phyloP scores from a whole-genome alignment of 2,329 filamentous ascomycete genomes.

The Trichoderma asperellum region DNA sequence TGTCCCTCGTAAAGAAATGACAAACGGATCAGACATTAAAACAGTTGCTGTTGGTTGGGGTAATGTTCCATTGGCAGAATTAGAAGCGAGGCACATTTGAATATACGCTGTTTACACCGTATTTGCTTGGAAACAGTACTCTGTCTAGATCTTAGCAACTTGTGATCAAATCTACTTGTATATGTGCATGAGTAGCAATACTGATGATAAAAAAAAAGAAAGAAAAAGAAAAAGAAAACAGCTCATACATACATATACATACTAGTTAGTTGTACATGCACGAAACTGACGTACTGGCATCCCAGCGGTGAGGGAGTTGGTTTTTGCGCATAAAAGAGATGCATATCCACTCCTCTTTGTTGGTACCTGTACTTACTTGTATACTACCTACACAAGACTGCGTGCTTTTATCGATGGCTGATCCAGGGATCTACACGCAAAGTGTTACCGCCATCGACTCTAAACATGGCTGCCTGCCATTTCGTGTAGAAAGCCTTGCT shows the following conservation, averaged over 20 bases:
- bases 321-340: constrained; percentile 11
- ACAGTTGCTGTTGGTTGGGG: too few species aligned
- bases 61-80: background rate
- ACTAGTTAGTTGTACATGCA: background rate
- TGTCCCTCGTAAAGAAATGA: background rate
- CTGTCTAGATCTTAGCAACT: background rate
- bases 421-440: constrained; percentile 2
- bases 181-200: background rate
- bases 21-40: background rate
- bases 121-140: background rate
- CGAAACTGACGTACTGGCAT: background rate
- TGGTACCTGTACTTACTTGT: background rate
- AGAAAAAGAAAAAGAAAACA: background rate
- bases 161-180: background rate
- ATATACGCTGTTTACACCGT: background rate
- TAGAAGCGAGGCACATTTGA: background rate
- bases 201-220: background rate
- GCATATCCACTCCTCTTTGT: constrained; percentile 10
- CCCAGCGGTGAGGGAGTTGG: constrained; percentile 15
- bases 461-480: background rate
- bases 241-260: background rate
- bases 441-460: background rate
- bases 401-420: background rate
- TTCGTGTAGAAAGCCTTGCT: background rate
- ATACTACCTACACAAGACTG: background rate